Evolutionary conservation across 176 grass and related monocot species (phyloP).

Genomic region (Chloris gayana): DNA sequence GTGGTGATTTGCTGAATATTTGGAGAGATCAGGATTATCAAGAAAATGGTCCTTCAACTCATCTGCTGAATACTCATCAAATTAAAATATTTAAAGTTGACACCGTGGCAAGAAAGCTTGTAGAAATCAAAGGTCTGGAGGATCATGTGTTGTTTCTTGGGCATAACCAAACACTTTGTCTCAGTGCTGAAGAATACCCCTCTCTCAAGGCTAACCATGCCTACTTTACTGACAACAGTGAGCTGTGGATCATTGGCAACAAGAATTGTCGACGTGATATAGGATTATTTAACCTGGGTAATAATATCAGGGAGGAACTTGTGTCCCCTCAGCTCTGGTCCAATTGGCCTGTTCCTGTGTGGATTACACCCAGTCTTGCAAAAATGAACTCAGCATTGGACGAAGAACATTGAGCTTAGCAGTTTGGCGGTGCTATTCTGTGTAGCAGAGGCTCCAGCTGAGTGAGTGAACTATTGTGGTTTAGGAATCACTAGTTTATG

Average conservation of each 20-base stretch:
- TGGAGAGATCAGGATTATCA: neutral
- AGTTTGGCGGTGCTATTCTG: no score
- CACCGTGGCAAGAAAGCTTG: neutral
- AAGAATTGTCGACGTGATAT: neutral
- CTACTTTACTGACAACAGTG: neutral
- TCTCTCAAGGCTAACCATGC: no score
- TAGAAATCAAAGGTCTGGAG: neutral
- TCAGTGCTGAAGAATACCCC: no score
- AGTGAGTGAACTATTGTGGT: no score
- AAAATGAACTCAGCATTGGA: neutral
- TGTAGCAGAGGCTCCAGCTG: no score
- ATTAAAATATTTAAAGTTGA: neutral
- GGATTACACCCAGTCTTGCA: slow-evolving; percentile 15
- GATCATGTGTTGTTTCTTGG: neutral
- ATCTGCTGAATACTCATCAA: neutral
- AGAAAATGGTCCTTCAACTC: neutral
- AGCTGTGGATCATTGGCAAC: neutral
- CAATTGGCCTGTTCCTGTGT: slow-evolving; percentile 9
- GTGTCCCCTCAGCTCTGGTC: slow-evolving; percentile 12
- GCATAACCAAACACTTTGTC: no score
- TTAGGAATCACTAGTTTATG: no score
- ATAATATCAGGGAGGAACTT: neutral
- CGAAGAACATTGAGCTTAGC: no score
- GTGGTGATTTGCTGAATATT: slow-evolving; percentile 25
- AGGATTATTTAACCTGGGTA: neutral